Evolutionary conservation across 768 basidiomycete genomes (phyloP).

Genomic region (Macrolepiota dolichaula): DNA sequence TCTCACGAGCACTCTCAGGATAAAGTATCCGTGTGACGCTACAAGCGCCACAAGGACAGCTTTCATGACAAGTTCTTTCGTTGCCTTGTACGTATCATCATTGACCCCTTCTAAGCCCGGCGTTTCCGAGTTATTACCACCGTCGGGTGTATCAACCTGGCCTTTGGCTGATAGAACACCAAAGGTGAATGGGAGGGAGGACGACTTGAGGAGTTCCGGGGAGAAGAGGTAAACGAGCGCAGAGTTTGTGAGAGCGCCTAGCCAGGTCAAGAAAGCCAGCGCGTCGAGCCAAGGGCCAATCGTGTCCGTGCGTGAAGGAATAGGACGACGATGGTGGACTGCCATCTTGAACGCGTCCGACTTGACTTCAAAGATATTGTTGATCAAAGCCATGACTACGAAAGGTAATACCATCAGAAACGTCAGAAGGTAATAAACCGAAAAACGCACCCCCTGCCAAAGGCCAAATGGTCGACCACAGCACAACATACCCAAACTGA

Average conservation of each 20-base stretch:
- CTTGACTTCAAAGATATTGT: constrained; percentile 90
- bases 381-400: constrained; percentile 77
- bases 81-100: constrained; percentile 30
- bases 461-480: constrained; percentile 96
- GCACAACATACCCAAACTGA: constrained; percentile 88
- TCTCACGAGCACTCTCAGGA: constrained; percentile 58
- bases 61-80: constrained; percentile 51
- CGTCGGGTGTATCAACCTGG: constrained; percentile 19
- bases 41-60: constrained; percentile 73
- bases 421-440: background rate
- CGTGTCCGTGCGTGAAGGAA: constrained; percentile 83
- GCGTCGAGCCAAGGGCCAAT: constrained; percentile 95
- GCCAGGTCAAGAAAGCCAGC: constrained; percentile 85
- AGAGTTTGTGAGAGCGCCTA: constrained; percentile 83
- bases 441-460: constrained; percentile 65
- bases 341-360: constrained; percentile 96
- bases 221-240: constrained; percentile 91
- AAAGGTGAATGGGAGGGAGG: constrained; percentile 16
- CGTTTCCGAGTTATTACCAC: background rate
- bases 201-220: background rate
- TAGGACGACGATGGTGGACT: constrained; percentile 76
- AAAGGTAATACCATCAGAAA: background rate
- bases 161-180: constrained; percentile 17
- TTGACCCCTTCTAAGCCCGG: constrained; percentile 22
- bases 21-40: constrained; percentile 83